phyloP scores from a whole-genome alignment of 495 filamentous ascomycete species.

The Cercophora scortea region DNA sequence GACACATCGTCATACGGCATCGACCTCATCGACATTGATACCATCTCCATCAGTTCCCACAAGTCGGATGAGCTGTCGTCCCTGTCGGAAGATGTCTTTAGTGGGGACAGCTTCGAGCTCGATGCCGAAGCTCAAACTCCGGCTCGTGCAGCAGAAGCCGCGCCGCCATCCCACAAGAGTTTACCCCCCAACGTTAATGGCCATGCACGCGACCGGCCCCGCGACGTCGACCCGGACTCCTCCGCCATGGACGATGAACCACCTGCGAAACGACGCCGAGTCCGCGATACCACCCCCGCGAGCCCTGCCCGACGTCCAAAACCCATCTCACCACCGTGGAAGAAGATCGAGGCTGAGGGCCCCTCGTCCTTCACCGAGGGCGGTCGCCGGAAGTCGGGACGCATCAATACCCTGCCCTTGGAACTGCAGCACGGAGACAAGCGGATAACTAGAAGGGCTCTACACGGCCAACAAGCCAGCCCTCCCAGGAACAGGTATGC shows the following conservation, averaged over 20 bases:
- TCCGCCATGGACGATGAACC: constrained; percentile 34
- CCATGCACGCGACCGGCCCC: constrained; percentile 2
- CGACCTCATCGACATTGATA: not conserved
- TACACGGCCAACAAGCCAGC: constrained; percentile 22
- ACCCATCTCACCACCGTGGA: constrained; percentile 82
- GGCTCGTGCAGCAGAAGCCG: not conserved
- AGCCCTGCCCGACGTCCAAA: constrained; percentile 33
- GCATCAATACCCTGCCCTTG: constrained; percentile 67
- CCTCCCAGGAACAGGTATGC: constrained; percentile 11
- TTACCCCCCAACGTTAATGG: constrained; percentile 14
- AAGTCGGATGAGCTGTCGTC: not conserved
- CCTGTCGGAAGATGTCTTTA: not conserved
- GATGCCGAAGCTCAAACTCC: not conserved
- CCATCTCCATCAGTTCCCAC: not conserved
- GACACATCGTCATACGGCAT: too few relatives aligned
- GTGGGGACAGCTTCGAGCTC: not conserved
- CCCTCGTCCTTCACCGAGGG: constrained; percentile 77
- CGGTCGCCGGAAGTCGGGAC: constrained; percentile 78
- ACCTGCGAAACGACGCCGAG: constrained; percentile 68
- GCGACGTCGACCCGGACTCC: not conserved
- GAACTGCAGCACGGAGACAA: constrained; percentile 63
- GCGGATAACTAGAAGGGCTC: constrained; percentile 37
- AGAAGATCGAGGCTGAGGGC: constrained; percentile 75
- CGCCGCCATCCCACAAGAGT: not conserved
- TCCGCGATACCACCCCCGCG: constrained; percentile 37